Percentiles rank a stretch among this genome's conserved stretches.
Conservation (phyloP, 169 alveolate species). For the Cyclospora cayetanensis region DNA sequence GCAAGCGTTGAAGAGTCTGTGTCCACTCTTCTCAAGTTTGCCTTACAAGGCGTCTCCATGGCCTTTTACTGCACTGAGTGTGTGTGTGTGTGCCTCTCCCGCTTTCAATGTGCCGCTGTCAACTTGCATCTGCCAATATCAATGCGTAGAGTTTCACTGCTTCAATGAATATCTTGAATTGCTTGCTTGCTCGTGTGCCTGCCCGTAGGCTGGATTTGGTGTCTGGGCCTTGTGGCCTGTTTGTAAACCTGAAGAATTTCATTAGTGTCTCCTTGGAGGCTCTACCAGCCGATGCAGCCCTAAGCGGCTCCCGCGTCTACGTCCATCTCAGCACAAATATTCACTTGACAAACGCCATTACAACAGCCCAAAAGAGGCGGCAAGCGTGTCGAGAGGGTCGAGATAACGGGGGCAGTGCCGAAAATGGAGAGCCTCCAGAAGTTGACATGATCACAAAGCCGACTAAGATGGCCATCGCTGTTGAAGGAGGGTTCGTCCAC, state of each 20-base stretch:
- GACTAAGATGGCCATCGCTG: conserved; percentile 70
- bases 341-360: background rate
- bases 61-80: background rate
- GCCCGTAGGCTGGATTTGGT: conserved; percentile 78
- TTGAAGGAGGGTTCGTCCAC: conserved; percentile 71
- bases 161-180: too few relatives aligned
- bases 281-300: conserved; percentile 69
- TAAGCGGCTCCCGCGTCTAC: conserved; percentile 44
- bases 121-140: background rate
- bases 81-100: background rate
- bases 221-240: conserved; percentile 82
- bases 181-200: background rate
- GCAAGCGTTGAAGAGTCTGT: too few relatives aligned
- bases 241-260: conserved; percentile 79
- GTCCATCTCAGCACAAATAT: conserved; percentile 57
- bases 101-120: background rate
- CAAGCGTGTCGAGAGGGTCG: background rate
- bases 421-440: background rate
- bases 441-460: background rate
- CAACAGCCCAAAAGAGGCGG: conserved; percentile 16
- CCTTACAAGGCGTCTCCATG: background rate
- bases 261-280: conserved; percentile 76
- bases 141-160: too few relatives aligned
- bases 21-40: background rate
- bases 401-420: background rate